These are phyloP conservation scores for Lecanosticta acicola DNA, from an alignment of 2,329 filamentous ascomycete genomes.

Conservation along the genomic window DNA sequence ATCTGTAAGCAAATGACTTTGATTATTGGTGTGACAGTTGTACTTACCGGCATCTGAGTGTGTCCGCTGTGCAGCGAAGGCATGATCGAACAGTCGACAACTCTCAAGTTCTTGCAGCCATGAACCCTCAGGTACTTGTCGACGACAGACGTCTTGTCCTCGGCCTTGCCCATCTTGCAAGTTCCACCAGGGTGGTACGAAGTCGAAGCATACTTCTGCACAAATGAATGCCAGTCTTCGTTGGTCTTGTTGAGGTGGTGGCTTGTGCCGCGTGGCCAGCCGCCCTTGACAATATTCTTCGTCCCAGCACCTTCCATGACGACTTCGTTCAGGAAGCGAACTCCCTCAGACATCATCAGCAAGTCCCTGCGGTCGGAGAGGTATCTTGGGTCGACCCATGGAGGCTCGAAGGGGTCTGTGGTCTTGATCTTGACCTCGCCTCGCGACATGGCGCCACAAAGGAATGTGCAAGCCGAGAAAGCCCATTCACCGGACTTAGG, in stretches of 20 bases:
- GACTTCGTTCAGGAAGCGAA: constrained; percentile 5
- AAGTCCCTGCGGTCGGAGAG: constrained; percentile 6
- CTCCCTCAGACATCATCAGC: constrained; percentile 4
- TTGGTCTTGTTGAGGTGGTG: constrained; percentile 1
- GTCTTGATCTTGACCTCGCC: neutral
- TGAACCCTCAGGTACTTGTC: constrained; percentile 48
- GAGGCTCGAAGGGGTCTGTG: constrained; percentile 1
- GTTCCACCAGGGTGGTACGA: constrained; percentile 54
- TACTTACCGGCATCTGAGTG: constrained; percentile 54
- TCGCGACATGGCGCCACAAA: constrained; percentile 3
- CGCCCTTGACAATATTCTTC: constrained; percentile 3
- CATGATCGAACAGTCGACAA: constrained; percentile 51
- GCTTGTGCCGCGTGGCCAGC: neutral
- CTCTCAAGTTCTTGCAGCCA: constrained; percentile 48
- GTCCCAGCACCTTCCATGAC: constrained; percentile 5
- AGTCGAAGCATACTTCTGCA: constrained; percentile 12
- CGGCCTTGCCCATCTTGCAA: constrained; percentile 49
- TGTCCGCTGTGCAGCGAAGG: constrained; percentile 47
- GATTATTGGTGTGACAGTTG: too few relatives aligned
- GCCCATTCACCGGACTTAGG: constrained; percentile 3
- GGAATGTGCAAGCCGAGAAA: constrained; percentile 8
- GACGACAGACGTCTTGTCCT: constrained; percentile 47
- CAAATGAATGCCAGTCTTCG: constrained; percentile 3
- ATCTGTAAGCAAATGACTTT: too few relatives aligned
- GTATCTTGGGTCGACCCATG: constrained; percentile 4